Evolutionary conservation across 1,284 basidiomycete genomes (phyloP).

Genomic region (Afroboletus lepidellus): DNA sequence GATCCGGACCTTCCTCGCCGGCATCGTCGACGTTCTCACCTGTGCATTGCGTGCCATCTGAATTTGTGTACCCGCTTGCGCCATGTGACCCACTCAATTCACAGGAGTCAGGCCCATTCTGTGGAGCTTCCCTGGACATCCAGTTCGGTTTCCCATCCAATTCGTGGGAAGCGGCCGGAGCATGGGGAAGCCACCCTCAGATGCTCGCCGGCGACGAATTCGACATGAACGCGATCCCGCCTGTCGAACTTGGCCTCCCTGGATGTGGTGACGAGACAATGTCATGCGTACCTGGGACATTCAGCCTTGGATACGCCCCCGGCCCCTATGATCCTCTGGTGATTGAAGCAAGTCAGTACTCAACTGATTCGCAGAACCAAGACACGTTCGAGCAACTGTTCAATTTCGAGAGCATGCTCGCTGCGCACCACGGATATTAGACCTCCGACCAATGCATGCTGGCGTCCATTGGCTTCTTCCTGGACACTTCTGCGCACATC

Average conservation of each 20-base stretch:
- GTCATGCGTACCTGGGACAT: constrained; percentile 12
- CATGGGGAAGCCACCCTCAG: constrained; percentile 36
- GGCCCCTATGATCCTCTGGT: constrained; percentile 28
- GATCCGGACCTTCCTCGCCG: constrained; percentile 34
- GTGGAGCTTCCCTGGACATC: constrained; percentile 20
- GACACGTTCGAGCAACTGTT: constrained; percentile 34
- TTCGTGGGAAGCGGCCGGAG: constrained; percentile 34
- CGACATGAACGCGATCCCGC: constrained; percentile 45
- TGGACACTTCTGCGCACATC: constrained; percentile 27
- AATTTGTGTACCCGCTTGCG: constrained; percentile 23
- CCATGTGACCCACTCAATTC: constrained; percentile 18
- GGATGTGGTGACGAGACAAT: constrained; percentile 29
- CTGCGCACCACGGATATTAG: constrained; percentile 34
- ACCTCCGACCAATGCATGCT: constrained; percentile 35
- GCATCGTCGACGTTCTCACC: constrained; percentile 29
- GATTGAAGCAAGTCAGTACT: constrained; percentile 29
- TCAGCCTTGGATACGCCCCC: constrained; percentile 21
- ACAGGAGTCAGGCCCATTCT: constrained; percentile 19
- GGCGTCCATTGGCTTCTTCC: constrained; percentile 34
- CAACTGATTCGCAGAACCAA: constrained; percentile 25
- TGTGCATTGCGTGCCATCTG: constrained; percentile 13
- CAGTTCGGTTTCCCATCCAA: constrained; percentile 35
- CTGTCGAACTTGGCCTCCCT: constrained; percentile 45
- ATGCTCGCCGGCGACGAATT: constrained; percentile 47
- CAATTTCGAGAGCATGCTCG: constrained; percentile 35